Percentiles rank a stretch among this genome's conserved stretches.
These are phyloP conservation scores for Avena eriantha DNA, from an alignment of 176 grass and related monocot genomes.

Conservation along the genomic window DNA sequence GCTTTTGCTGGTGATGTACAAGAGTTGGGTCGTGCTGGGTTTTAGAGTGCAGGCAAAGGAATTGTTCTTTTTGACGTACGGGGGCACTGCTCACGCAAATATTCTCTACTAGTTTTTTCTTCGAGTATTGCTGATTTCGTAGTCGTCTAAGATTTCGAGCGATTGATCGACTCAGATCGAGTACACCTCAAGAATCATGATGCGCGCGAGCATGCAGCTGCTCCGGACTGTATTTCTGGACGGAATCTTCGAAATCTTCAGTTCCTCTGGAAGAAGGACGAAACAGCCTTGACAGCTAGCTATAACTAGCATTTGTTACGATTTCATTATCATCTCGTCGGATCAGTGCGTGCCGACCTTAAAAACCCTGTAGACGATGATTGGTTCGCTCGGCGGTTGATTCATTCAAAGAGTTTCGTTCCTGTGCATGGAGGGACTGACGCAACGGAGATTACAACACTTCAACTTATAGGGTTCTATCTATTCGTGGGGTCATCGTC, in stretches of 20 bases:
- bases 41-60: constrained; percentile 88
- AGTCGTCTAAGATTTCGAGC: neutral
- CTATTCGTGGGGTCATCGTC: neutral
- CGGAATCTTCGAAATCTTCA: neutral
- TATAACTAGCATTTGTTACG: constrained; percentile 26
- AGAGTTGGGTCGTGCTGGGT: constrained; percentile 74
- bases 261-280: neutral
- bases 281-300: constrained; percentile 9
- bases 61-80: constrained; percentile 32
- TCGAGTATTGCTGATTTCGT: neutral
- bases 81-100: neutral
- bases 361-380: neutral
- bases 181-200: constrained; percentile 30
- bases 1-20: constrained; percentile 51
- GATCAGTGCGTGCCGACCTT: neutral
- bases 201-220: neutral
- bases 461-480: neutral
- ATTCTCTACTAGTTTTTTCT: neutral
- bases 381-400: constrained; percentile 33
- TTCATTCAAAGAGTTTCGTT: neutral
- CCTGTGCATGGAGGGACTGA: constrained; percentile 20
- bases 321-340: constrained; percentile 52
- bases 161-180: neutral
- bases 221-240: neutral
- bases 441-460: constrained; percentile 30